Conservation (phyloP, 2,329 filamentous ascomycete genomes). For the Sporothrix variecibatus region DNA sequence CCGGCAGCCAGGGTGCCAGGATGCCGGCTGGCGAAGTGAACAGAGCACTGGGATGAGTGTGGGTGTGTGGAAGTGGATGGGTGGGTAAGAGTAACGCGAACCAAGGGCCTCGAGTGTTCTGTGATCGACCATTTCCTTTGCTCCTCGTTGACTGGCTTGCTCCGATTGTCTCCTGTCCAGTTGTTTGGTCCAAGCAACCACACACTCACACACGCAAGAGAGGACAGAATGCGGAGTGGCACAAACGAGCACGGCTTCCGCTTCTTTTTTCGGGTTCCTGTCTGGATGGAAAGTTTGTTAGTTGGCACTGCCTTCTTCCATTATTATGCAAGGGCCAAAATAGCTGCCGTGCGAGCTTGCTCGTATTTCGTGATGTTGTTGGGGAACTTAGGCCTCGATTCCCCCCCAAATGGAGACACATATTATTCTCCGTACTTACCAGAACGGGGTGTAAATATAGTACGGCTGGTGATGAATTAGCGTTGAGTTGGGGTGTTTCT, state of each 20-base stretch:
- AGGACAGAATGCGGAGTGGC: neutral
- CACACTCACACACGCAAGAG: neutral
- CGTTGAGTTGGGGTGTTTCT: neutral
- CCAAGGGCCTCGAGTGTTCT: slow-evolving; percentile 28
- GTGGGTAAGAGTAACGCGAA: slow-evolving; percentile 16
- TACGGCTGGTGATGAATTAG: neutral
- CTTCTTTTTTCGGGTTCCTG: neutral
- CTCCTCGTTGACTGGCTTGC: neutral
- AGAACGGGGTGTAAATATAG: slow-evolving; percentile 17
- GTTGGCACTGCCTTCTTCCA: neutral
- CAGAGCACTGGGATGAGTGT: slow-evolving; percentile 6
- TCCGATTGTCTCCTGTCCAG: neutral
- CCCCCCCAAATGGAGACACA: neutral
- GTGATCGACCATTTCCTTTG: slow-evolving; percentile 3
- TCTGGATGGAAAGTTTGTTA: neutral
- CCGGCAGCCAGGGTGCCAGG: neutral
- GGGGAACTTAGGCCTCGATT: neutral
- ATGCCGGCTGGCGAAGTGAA: neutral
- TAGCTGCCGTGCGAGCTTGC: neutral
- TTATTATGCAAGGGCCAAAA: neutral
- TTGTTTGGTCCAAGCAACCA: neutral
- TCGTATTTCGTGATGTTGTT: slow-evolving; percentile 12
- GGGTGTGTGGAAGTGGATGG: slow-evolving; percentile 13
- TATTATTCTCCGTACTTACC: neutral
- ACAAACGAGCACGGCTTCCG: neutral